Evolutionary conservation across 2,329 filamentous ascomycete species (phyloP), one percentile per base, ranked within the genome.

Genomic region (Leptographium galeiforme): DNA sequence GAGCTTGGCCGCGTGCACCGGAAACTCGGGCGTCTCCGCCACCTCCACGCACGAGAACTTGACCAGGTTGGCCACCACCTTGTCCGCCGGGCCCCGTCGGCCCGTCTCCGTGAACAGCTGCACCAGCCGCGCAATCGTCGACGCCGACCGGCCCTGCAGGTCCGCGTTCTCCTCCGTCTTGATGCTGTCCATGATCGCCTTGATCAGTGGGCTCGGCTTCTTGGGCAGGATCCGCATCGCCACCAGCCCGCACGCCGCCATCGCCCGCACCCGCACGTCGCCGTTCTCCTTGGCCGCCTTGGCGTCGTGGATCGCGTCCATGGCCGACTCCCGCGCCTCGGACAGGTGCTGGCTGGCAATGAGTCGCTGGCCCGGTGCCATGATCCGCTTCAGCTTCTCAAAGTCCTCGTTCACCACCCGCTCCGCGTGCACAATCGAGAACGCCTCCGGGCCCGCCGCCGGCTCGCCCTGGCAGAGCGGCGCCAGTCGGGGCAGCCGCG

Each of bases 31-130:
- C 0, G 94, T 98, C 67, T 98, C 94, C 0, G 93, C 91, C 1
- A 94, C 95, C 65, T 98, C 93, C 63, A 96, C 89, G 63, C 93
- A 98, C 58, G 89, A 95, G 68, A 96, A 98, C 64, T 96, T 97
- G 70, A 95, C 88, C 51, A 98, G 70, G 63, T 98, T 98, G 48
- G 87, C 84, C 33, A 97, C 90, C 14, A 98, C 87, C 70, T 98
- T 98, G 66, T 96, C 90, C 16, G 93, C 90, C 13, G 94, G 89
- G 16, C 84, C 89, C 54, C 84, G 79, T 57, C 91, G 86, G 41
- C 88, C 85, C 53, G 82, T 81, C 44, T 82, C 79, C 5, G 89
- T 89, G 62, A 97, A 93, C 25, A 93, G 76, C 59, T 87, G 83
- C n/a, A 98, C 84, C 19, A 97, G 80, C 41, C 78, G 79, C 7